phyloP scores from a whole-genome alignment of 768 basidiomycete species.

The Asterophora lycoperdoides region DNA sequence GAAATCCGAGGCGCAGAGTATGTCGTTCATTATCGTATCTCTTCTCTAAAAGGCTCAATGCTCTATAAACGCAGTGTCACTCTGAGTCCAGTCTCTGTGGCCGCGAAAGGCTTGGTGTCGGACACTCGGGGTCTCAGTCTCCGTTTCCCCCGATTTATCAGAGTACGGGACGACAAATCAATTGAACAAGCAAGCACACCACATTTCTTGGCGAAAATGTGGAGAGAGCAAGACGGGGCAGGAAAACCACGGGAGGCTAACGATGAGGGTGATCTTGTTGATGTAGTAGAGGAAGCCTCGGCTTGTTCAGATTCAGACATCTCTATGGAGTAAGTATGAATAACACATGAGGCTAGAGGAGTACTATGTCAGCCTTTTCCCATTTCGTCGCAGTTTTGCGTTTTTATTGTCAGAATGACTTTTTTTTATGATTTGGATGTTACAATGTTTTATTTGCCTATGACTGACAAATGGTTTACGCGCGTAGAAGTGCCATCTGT shows the following conservation, averaged over 20 bases:
- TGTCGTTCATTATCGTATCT: constrained; percentile 15
- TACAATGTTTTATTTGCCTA: neutral
- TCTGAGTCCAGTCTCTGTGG: constrained; percentile 79
- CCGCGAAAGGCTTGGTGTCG: constrained; percentile 59
- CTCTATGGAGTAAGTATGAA: neutral
- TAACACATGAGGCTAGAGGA: too few species aligned
- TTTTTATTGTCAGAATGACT: too few species aligned
- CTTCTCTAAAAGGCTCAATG: neutral
- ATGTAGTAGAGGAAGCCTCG: constrained; percentile 32
- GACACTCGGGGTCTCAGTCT: constrained; percentile 65
- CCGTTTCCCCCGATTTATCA: constrained; percentile 86
- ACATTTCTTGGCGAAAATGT: constrained; percentile 66
- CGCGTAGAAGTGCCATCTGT: too few species aligned
- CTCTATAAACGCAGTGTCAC: constrained; percentile 53
- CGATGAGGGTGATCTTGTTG: constrained; percentile 61
- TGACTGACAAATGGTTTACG: neutral
- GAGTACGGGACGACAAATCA: constrained; percentile 65
- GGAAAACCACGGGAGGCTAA: constrained; percentile 30
- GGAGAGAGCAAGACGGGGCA: constrained; percentile 53
- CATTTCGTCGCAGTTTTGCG: too few species aligned
- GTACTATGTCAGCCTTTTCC: too few species aligned
- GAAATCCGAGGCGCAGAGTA: constrained; percentile 80
- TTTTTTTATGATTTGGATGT: neutral
- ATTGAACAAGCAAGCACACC: constrained; percentile 71
- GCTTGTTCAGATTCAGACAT: constrained; percentile 22